Conservation (phyloP, 2,329 filamentous ascomycete species). For the Truncatella angustata region DNA sequence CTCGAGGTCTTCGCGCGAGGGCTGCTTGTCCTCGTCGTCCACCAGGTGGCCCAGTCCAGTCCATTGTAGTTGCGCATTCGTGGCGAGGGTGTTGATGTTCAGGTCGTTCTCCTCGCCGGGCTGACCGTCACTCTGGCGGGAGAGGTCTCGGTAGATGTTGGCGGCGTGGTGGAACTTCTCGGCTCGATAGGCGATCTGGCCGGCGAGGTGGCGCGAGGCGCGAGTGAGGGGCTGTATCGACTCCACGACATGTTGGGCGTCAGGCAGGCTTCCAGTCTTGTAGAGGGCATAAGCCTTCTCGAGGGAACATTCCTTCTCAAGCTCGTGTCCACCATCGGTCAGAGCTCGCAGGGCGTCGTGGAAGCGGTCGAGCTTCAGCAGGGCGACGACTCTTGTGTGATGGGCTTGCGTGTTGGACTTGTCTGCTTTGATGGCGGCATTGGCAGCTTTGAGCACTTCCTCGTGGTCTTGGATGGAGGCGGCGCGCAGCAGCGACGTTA, state of each 20-base stretch:
- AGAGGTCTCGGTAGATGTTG: constrained; percentile 60
- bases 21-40: constrained; percentile 51
- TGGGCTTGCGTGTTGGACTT: constrained; percentile 57
- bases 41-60: constrained; percentile 52
- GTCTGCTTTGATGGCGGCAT: constrained; percentile 59
- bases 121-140: constrained; percentile 38
- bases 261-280: constrained; percentile 68
- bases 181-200: constrained; percentile 70
- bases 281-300: constrained; percentile 84
- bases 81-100: constrained; percentile 71
- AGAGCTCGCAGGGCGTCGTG: constrained; percentile 72
- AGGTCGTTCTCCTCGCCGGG: constrained; percentile 70
- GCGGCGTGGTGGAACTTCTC: constrained; percentile 71
- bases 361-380: constrained; percentile 80
- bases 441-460: constrained; percentile 65
- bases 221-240: constrained; percentile 26
- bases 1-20: constrained; percentile 61
- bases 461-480: constrained; percentile 68
- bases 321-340: constrained; percentile 57
- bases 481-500: constrained; percentile 53
- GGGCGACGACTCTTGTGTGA: constrained; percentile 69
- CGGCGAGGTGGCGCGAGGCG: constrained; percentile 52
- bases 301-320: constrained; percentile 61
- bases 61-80: constrained; percentile 73
- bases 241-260: constrained; percentile 51